Evolutionary conservation across 257 asterid genomes (phyloP).

Genomic region (Lantana camara): DNA sequence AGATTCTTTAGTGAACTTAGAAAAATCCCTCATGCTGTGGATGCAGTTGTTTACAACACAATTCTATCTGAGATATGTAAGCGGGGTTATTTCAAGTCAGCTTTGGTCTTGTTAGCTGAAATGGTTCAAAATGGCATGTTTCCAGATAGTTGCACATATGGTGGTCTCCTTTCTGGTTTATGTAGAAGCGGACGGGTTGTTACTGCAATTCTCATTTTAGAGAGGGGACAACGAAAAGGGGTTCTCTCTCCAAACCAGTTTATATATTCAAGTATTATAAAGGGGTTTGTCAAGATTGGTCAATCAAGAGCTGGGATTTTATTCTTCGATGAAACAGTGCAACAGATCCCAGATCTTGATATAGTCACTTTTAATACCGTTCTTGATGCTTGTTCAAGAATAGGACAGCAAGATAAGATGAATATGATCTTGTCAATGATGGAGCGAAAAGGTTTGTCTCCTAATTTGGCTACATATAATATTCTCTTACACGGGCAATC

Average conservation of each 20-base stretch:
- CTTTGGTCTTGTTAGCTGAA: constrained; percentile 52
- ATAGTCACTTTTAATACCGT: constrained; percentile 59
- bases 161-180: constrained; percentile 59
- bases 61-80: constrained; percentile 59
- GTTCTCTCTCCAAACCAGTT: constrained; percentile 47
- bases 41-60: constrained; percentile 59
- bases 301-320: constrained; percentile 57
- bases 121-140: constrained; percentile 59
- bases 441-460: constrained; percentile 39
- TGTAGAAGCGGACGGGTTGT: constrained; percentile 69
- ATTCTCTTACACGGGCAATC: constrained; percentile 78
- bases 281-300: constrained; percentile 74
- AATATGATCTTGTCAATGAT: constrained; percentile 39
- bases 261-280: constrained; percentile 66
- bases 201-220: constrained; percentile 63
- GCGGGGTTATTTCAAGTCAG: constrained; percentile 48
- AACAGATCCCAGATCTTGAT: constrained; percentile 53
- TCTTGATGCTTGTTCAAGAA: constrained; percentile 73
- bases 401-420: constrained; percentile 50
- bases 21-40: constrained; percentile 42
- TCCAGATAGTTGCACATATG: constrained; percentile 68
- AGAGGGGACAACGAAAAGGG: constrained; percentile 50
- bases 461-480: constrained; percentile 71
- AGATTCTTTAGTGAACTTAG: constrained; percentile 56
- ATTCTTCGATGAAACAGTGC: constrained; percentile 59